Percentiles rank a stretch among this genome's conserved stretches.
Conservation (phyloP, 2,329 filamentous ascomycete genomes). For the Diaporthe capsici region DNA sequence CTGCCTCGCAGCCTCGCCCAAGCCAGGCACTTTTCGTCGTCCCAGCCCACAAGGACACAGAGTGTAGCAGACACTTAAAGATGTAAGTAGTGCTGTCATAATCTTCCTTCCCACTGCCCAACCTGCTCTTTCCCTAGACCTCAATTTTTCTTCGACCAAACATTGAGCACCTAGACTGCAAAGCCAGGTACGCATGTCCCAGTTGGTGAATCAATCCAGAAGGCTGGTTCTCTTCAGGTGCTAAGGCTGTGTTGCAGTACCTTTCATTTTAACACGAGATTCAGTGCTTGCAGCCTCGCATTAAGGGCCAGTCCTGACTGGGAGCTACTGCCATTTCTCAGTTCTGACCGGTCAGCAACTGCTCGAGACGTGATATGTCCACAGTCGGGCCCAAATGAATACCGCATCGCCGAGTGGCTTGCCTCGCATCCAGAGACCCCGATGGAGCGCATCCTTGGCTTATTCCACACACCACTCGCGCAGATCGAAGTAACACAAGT, state of each 20-base stretch:
- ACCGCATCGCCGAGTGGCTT: neutral
- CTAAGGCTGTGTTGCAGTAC: too few relatives aligned
- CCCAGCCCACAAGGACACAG: too few relatives aligned
- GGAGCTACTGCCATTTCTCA: too few relatives aligned
- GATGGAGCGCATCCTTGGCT: neutral
- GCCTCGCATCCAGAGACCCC: neutral
- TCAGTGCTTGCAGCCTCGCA: neutral
- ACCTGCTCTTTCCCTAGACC: neutral
- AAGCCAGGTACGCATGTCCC: neutral
- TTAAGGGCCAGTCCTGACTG: neutral
- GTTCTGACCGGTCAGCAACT: neutral
- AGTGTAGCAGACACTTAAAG: neutral
- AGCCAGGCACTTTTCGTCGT: neutral
- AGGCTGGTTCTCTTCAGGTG: too few relatives aligned
- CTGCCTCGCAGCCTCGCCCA: neutral
- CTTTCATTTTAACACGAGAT: too few relatives aligned
- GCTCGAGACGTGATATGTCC: neutral
- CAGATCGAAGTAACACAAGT: constrained; percentile 1
- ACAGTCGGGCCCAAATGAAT: neutral
- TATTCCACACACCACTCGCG: neutral
- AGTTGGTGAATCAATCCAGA: too few relatives aligned
- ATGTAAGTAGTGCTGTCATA: rapidly evolving
- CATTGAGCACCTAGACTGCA: neutral
- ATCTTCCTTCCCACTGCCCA: neutral
- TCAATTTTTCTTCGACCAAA: neutral